A percentile compares a stretch with the other conserved stretches of the same genome.
These are phyloP conservation scores for Pestalotiopsis sp. DNA, from an alignment of 2,329 filamentous ascomycete species.

Conservation along the genomic window DNA sequence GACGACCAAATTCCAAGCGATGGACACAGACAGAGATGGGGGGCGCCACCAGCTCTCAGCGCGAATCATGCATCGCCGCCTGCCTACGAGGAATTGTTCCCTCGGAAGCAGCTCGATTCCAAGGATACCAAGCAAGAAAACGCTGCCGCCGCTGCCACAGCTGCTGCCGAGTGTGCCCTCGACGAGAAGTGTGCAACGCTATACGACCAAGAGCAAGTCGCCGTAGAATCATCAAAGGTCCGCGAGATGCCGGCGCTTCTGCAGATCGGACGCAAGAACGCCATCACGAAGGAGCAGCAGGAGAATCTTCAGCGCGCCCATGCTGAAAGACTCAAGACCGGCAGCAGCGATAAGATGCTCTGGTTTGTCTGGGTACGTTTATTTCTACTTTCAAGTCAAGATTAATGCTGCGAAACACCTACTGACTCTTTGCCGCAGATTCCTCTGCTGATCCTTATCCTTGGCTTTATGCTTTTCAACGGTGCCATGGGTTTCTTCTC, in stretches of 20 bases:
- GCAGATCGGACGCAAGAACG: constrained; percentile 64
- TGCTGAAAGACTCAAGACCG: constrained; percentile 63
- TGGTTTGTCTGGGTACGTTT: constrained; percentile 68
- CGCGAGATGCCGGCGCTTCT: constrained; percentile 45
- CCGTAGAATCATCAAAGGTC: constrained; percentile 32
- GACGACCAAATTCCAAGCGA: constrained; percentile 43
- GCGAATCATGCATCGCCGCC: constrained; percentile 62
- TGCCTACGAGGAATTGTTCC: constrained; percentile 80
- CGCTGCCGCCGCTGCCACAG: constrained; percentile 47
- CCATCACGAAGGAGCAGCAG: constrained; percentile 67
- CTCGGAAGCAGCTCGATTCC: constrained; percentile 52
- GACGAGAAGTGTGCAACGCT: constrained; percentile 58
- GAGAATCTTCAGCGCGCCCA: constrained; percentile 64
- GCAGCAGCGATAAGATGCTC: constrained; percentile 66
- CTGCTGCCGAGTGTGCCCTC: constrained; percentile 60
- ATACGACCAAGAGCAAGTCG: constrained; percentile 47
- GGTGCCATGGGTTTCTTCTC: constrained; percentile 30
- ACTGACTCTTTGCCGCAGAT: constrained; percentile 29
- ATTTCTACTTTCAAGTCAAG: background rate
- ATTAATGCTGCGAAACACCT: background rate
- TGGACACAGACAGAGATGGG: constrained; percentile 67
- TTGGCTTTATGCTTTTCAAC: constrained; percentile 38
- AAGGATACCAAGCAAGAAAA: constrained; percentile 53
- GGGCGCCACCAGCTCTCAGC: constrained; percentile 58
- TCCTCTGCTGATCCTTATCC: constrained; percentile 37